phyloP scores from a whole-genome alignment of 495 filamentous ascomycete genomes.

The Daldinia concentrica region DNA sequence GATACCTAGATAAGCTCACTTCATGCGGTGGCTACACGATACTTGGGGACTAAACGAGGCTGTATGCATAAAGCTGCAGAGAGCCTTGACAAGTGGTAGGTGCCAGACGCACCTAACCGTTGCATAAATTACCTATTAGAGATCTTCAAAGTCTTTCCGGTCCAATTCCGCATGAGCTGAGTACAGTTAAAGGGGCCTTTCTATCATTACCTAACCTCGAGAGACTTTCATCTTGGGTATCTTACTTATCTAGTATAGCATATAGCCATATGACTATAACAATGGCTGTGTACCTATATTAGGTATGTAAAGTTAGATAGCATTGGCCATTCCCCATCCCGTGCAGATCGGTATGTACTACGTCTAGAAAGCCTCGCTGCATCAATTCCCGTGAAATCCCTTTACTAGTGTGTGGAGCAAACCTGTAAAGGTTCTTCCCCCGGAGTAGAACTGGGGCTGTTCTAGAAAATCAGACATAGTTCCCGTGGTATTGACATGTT shows the following conservation, averaged over 20 bases:
- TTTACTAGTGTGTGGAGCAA: slow-evolving; percentile 12
- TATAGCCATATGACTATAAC: not conserved
- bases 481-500: slow-evolving; percentile 22
- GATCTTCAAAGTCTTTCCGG: not conserved
- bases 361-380: slow-evolving; percentile 24
- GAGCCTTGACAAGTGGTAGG: slow-evolving; percentile 33
- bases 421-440: not conserved
- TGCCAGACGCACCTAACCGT: slow-evolving; percentile 45
- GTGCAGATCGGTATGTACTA: slow-evolving; percentile 2
- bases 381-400: slow-evolving; percentile 16
- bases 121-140: slow-evolving; percentile 43
- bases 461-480: slow-evolving; percentile 19
- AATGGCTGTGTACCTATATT: not conserved
- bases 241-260: not conserved
- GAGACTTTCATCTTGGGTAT: not conserved
- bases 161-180: not conserved
- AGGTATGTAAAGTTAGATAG: not conserved
- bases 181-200: not conserved
- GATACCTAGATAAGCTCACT: not conserved
- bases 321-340: not conserved
- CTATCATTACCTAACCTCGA: not conserved
- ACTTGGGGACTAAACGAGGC: slow-evolving; percentile 28
- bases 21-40: slow-evolving; percentile 11
- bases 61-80: slow-evolving; percentile 32
- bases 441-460: not conserved